Evolutionary conservation across 306 rosid species (phyloP).

Genomic region (Pterocarpus santalinus): DNA sequence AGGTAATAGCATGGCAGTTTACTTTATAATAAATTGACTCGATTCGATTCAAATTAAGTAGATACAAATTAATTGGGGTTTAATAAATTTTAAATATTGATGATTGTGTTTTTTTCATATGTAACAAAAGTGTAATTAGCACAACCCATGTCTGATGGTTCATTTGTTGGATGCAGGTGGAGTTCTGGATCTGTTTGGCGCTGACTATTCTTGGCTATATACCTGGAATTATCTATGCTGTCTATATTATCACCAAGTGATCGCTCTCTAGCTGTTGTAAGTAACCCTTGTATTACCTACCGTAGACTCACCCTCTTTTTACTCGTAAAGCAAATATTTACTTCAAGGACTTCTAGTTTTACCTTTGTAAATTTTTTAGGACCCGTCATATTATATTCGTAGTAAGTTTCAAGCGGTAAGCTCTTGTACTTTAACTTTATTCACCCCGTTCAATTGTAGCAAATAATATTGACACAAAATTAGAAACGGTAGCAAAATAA

Average conservation of each 20-base stretch:
- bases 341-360: not conserved
- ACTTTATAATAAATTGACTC: no score
- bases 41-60: no score
- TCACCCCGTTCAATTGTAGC: not conserved
- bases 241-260: constrained; percentile 78
- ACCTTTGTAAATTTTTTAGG: not conserved
- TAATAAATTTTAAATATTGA: no score
- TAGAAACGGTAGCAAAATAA: not conserved
- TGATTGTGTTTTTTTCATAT: no score
- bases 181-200: constrained; percentile 89
- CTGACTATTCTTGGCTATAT: constrained; percentile 74
- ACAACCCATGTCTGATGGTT: not conserved
- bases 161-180: constrained; percentile 59
- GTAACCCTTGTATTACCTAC: not conserved
- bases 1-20: no score
- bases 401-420: not conserved
- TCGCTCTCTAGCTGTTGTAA: constrained; percentile 39
- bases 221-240: constrained; percentile 88
- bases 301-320: not conserved
- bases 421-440: no score
- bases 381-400: not conserved
- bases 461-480: not conserved
- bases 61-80: no score
- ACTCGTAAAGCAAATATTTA: constrained; percentile 2
- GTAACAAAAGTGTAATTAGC: not conserved